Evolutionary conservation across 306 rosid species (phyloP).

Genomic region (Abrus precatorius): DNA sequence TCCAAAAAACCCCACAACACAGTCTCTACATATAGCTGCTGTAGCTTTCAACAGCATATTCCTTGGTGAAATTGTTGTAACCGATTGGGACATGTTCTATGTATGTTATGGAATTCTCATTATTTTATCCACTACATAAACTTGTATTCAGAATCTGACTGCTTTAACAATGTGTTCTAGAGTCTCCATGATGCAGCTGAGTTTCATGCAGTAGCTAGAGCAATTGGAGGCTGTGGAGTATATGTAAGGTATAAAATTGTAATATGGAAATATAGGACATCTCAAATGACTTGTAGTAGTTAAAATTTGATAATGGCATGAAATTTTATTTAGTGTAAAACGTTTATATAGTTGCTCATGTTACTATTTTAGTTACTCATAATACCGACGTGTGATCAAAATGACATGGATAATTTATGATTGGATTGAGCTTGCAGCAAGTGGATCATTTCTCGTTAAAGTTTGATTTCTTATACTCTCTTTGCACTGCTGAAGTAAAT

Average conservation of each 20-base stretch:
- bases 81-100: constrained; percentile 40
- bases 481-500: neutral
- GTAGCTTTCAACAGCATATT: constrained; percentile 44
- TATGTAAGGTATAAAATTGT: neutral
- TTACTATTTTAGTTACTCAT: neutral
- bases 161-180: constrained; percentile 5
- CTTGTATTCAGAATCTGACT: constrained; percentile 13
- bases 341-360: neutral
- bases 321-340: constrained; percentile 10
- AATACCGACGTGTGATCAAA: neutral
- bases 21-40: constrained; percentile 31
- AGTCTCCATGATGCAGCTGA: constrained; percentile 41
- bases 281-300: neutral
- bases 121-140: constrained; percentile 19
- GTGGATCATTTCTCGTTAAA: neutral
- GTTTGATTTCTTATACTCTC: neutral
- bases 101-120: constrained; percentile 27
- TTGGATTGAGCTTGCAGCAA: neutral
- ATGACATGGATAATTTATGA: neutral
- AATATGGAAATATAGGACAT: neutral
- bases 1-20: constrained; percentile 32
- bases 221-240: constrained; percentile 41
- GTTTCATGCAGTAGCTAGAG: constrained; percentile 42
- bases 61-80: constrained; percentile 38
- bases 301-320: neutral